Evolutionary conservation across 2,329 filamentous ascomycete genomes (phyloP), one percentile per base, ranked within the genome.

Genomic region (Hypoxylon sp.): DNA sequence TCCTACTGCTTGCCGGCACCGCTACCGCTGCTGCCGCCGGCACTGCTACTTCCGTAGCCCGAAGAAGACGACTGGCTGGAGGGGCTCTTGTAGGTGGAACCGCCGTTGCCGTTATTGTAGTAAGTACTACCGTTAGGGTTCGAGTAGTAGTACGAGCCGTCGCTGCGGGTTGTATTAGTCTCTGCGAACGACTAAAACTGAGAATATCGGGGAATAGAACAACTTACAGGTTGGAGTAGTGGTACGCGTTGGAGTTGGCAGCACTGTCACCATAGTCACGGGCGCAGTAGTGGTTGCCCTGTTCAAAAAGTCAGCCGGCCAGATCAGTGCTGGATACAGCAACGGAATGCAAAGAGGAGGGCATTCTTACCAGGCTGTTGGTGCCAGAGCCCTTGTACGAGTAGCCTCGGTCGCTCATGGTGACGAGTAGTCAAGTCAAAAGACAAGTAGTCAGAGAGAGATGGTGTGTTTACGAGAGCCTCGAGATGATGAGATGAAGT

Each of bases 61-160:
- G 69, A 72, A 1, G 63, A 66, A 42, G 60, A 64, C n/a, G 51
- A 65, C 46, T 66, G 26, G 33, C 80, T 82, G 53, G 77, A 75
- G 5, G 87, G 74, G 8, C 84, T 65, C 15, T 83, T 90, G 74
- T 90, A 91, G 15, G 74, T 85, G 20, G 84, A 82, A 45, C 74
- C 69, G 4, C 87, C 87, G 9, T 71, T 70, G 40, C 86, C 86
- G 64, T 79, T 73, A 73, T 89, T 88, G 79, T 89, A 76, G 76
- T 91, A 91, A 33, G 83, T 88, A 69, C 83, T 88, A 11, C 86
- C 86, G 62, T 88, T 82, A 41, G 86, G 75, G 75, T 90, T 91
- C 70, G 81, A 83, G 75, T 90, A 91, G 77, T 91, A 90, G 79
- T 91, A 91, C 1, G 86, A 89, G 31, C 87, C 86, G 65, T 90